Evolutionary conservation across 352 stramenopile genomes (phyloP), one percentile per base, ranked within the genome.

Genomic region (Phytophthora sp.): DNA sequence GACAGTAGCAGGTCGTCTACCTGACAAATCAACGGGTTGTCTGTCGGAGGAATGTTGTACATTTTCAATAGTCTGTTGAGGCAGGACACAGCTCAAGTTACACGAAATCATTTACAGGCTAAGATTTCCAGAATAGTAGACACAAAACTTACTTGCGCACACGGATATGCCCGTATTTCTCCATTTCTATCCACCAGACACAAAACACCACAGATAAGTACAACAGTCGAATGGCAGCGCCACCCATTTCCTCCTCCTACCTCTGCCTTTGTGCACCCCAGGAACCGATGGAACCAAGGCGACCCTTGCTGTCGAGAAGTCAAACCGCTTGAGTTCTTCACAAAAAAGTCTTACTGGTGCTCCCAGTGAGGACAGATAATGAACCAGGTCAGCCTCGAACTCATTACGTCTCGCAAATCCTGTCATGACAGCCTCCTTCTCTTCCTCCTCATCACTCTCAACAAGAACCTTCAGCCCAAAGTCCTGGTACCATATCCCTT

Each of bases 401-500:
- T 91, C 77, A 15, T 30, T 52, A 27, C 18, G 11, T 20, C 9
- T 36, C 2, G 13, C 21, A 18, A 18, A 27, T 13, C 24, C 53
- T 44, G 16, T 5, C 13, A 11, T 7, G 2, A 13, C 38, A 31
- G 21, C 16, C 23, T 26, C 20, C 20, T 62, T 44, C 9, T 79
- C 69, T 26, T 76, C 69, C 1, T 74, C 51, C 1, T 76, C 56
- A 4, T 66, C 65, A 54, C 57, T 72, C 15, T 79, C 76, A 35
- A 46, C 51, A 33, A 84, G 53, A n/a, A 77, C 60, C 39, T 88
- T 89, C 0, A 93, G 71, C 0, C 70, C 75, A 66, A 96, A 96
- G 46, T 95, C 87, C 58, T 96, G 86, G 11, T 72, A 84, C 85
- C 86, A 96, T 5, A 96, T 68, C 7, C 82, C 89, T 55, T 96